Evolutionary conservation across 2,329 filamentous ascomycete species (phyloP).

Genomic region (Cordyceps tenuipes): DNA sequence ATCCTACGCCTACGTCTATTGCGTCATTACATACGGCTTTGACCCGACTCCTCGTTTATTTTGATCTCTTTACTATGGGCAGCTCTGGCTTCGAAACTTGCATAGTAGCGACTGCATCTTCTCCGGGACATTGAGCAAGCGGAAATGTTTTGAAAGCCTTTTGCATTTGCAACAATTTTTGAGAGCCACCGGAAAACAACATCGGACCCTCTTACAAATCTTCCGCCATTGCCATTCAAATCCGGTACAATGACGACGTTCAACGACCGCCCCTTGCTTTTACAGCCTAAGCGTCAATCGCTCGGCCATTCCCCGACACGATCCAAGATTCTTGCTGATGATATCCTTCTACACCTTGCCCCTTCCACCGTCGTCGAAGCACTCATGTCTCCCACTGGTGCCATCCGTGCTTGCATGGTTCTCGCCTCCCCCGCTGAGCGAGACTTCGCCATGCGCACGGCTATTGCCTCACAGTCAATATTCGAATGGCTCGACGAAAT

Average conservation of each 20-base stretch:
- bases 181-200: not conserved
- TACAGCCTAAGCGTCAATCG: slow-evolving; percentile 26
- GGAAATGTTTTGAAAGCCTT: slow-evolving; percentile 8
- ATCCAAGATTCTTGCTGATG: slow-evolving; percentile 38
- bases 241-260: slow-evolving; percentile 20
- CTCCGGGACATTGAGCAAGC: slow-evolving; percentile 14
- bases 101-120: slow-evolving; percentile 12
- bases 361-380: slow-evolving; percentile 54
- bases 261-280: slow-evolving; percentile 26
- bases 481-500: slow-evolving; percentile 71
- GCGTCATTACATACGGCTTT: not conserved
- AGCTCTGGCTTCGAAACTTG: slow-evolving; percentile 16
- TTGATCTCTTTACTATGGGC: slow-evolving; percentile 17
- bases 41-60: not conserved
- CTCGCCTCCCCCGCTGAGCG: slow-evolving; percentile 56
- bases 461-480: slow-evolving; percentile 61
- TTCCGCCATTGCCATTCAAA: not conserved
- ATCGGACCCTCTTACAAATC: not conserved
- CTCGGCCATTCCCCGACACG: slow-evolving; percentile 35
- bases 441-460: slow-evolving; percentile 62
- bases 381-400: slow-evolving; percentile 44
- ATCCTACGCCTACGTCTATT: not conserved
- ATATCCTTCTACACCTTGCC: slow-evolving; percentile 53
- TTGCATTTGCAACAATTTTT: slow-evolving; percentile 13
- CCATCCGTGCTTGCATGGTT: slow-evolving; percentile 52